Evolutionary conservation across 306 rosid genomes (phyloP).

Genomic region (Benincasa hispida): DNA sequence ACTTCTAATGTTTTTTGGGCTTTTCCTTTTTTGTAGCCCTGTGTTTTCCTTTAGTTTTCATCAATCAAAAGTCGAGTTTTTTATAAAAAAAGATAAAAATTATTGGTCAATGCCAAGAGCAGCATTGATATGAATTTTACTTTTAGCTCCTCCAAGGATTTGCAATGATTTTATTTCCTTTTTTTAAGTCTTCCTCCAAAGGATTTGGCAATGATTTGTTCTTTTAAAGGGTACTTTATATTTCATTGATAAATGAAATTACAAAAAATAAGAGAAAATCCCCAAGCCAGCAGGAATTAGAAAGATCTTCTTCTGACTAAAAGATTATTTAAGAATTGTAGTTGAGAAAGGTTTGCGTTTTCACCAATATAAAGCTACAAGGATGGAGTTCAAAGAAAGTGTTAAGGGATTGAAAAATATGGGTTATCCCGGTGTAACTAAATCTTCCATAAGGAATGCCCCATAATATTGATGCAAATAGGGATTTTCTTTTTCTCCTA

Average conservation of each 20-base stretch:
- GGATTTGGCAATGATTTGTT: too few species aligned
- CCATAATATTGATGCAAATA: neutral
- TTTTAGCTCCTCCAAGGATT: neutral
- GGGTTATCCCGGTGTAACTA: neutral
- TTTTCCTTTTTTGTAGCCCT: too few species aligned
- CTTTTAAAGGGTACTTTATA: neutral
- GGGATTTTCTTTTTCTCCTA: too few species aligned
- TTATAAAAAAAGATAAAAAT: too few species aligned
- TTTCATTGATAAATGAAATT: neutral
- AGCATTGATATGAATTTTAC: neutral
- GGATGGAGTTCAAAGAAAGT: neutral
- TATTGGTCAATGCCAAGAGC: neutral
- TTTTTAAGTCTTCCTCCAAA: too few species aligned
- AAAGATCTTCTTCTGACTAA: neutral
- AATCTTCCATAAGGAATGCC: neutral
- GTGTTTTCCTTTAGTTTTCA: too few species aligned
- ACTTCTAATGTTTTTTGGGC: too few species aligned
- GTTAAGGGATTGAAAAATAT: neutral
- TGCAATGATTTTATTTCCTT: neutral
- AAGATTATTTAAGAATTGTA: too few species aligned
- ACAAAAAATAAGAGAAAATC: neutral
- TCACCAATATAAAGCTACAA: neutral
- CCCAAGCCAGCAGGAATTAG: neutral
- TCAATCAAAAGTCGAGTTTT: too few species aligned
- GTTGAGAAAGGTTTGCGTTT: neutral